A percentile compares a stretch with the other conserved stretches of the same genome.
phyloP scores from a whole-genome alignment of 257 asterid genomes.

The Solanum stenotomum region DNA sequence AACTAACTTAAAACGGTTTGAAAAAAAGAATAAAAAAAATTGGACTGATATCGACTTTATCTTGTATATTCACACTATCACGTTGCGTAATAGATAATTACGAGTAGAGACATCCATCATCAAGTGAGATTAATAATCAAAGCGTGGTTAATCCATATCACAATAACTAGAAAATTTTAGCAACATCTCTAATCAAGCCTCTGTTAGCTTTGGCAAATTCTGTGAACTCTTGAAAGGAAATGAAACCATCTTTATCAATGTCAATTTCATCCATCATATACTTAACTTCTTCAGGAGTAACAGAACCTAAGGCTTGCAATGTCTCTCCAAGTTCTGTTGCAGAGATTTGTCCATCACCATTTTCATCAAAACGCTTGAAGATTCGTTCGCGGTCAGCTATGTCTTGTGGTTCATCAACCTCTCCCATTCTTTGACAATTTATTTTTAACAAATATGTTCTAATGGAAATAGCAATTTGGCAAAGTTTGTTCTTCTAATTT shows the following conservation, averaged over 20 bases:
- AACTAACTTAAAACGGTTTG: background rate
- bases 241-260: slow-evolving; percentile 70
- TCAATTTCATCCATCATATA: slow-evolving; percentile 84
- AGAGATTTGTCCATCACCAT: slow-evolving; percentile 84
- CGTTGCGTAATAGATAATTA: background rate
- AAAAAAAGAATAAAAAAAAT: background rate
- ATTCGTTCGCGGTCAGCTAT: slow-evolving; percentile 58
- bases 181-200: slow-evolving; percentile 70
- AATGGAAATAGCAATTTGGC: background rate
- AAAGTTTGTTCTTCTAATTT: background rate
- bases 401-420: slow-evolving; percentile 49
- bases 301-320: slow-evolving; percentile 60
- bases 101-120: background rate
- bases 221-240: slow-evolving; percentile 59
- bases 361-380: slow-evolving; percentile 69
- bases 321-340: slow-evolving; percentile 69
- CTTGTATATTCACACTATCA: background rate
- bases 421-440: slow-evolving; percentile 26
- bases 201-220: slow-evolving; percentile 57
- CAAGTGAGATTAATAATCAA: background rate
- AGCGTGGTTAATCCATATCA: background rate
- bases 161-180: slow-evolving; percentile 50
- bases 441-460: background rate
- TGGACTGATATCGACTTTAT: background rate
- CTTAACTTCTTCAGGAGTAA: slow-evolving; percentile 51